Evolutionary conservation across 1,139 yeast species (phyloP).

Genomic region (Suhomyces maxii): DNA sequence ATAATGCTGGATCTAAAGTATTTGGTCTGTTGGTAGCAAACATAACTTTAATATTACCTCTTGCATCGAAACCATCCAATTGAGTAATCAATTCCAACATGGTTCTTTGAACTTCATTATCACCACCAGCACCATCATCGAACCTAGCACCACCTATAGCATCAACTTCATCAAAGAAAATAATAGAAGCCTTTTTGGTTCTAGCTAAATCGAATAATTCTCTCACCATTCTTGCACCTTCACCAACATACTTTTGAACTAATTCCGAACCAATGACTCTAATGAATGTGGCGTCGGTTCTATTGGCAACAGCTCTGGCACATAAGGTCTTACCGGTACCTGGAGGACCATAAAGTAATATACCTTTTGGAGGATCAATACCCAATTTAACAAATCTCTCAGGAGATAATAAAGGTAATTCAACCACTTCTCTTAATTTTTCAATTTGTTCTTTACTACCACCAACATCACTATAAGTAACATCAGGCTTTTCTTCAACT

Average conservation of each 20-base stretch:
- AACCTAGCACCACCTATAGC: slow-evolving; percentile 99
- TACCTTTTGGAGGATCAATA: slow-evolving; percentile 98
- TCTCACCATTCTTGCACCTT: slow-evolving; percentile 99
- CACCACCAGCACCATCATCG: slow-evolving; percentile 99
- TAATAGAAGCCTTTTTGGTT: slow-evolving; percentile 94
- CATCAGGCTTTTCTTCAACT: slow-evolving; percentile 96
- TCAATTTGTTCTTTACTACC: slow-evolving; percentile 98
- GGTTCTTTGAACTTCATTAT: slow-evolving; percentile 97
- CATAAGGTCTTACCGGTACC: slow-evolving; percentile 98
- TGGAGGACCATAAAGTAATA: slow-evolving; percentile 93
- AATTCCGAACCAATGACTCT: slow-evolving; percentile 97
- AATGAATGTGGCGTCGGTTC: slow-evolving; percentile 97
- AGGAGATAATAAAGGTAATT: slow-evolving; percentile 89
- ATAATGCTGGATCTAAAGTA: slow-evolving; percentile 94
- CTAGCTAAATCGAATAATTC: slow-evolving; percentile 98
- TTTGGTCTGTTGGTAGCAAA: slow-evolving; percentile 98
- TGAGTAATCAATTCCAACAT: slow-evolving; percentile 98
- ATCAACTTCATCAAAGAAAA: slow-evolving; percentile 94
- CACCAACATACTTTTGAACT: slow-evolving; percentile 98
- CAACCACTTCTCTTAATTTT: slow-evolving; percentile 95
- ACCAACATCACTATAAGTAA: slow-evolving; percentile 88
- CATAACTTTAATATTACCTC: slow-evolving; percentile 98
- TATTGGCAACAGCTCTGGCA: slow-evolving; percentile 97
- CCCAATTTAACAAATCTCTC: slow-evolving; percentile 95
- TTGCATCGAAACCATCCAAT: slow-evolving; percentile 95